Conservation (phyloP, 768 basidiomycete genomes). For the Amanita pseudoporphyria region DNA sequence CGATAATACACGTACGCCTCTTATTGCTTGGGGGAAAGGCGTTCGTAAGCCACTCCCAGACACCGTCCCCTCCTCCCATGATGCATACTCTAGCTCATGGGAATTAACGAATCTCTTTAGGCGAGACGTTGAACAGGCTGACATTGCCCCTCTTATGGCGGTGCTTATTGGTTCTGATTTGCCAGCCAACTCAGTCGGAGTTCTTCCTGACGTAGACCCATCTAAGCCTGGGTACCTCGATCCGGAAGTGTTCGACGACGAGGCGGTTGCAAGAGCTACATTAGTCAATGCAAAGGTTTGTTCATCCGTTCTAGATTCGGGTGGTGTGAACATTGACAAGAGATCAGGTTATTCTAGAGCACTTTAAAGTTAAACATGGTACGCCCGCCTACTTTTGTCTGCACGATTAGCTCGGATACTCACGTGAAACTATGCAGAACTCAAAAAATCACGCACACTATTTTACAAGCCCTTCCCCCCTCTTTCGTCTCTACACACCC, state of each 20-base stretch:
- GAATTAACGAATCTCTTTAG: slow-evolving; percentile 45
- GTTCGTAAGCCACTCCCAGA: slow-evolving; percentile 61
- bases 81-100: slow-evolving; percentile 63
- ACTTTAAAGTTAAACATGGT: slow-evolving; percentile 75
- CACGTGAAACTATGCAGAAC: slow-evolving; percentile 28
- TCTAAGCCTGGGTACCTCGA: slow-evolving; percentile 48
- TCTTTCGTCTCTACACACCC: background rate
- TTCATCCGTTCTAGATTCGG: background rate
- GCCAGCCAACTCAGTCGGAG: slow-evolving; percentile 79
- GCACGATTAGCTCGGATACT: background rate
- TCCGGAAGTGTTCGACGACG: slow-evolving; percentile 31
- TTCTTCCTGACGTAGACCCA: slow-evolving; percentile 67
- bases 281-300: slow-evolving; percentile 56
- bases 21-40: slow-evolving; percentile 77
- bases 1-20: slow-evolving; percentile 79
- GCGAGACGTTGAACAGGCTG: slow-evolving; percentile 77
- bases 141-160: slow-evolving; percentile 72
- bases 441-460: slow-evolving; percentile 48
- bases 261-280: slow-evolving; percentile 40
- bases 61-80: slow-evolving; percentile 49
- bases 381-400: slow-evolving; percentile 11
- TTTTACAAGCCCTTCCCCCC: slow-evolving; percentile 54
- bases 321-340: background rate
- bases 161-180: slow-evolving; percentile 60
- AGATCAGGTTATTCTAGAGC: slow-evolving; percentile 55